Conservation (phyloP, 2,329 filamentous ascomycete species). For the Ophiobolus disseminans region DNA sequence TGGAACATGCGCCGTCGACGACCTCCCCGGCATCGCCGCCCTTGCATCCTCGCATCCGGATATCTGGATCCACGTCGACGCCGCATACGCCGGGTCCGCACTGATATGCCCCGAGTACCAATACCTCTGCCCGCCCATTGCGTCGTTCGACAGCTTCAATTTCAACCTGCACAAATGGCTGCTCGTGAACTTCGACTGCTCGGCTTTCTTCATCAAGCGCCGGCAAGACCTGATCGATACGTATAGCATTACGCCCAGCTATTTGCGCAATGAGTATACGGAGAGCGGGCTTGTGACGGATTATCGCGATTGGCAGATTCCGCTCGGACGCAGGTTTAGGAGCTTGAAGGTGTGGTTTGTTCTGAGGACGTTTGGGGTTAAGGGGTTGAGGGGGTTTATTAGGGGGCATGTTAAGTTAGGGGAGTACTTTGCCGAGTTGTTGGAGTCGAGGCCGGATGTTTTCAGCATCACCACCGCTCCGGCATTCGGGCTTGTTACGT, state of each 20-base stretch:
- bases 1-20: constrained; percentile 85
- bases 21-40: constrained; percentile 72
- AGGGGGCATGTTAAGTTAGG: constrained; percentile 71
- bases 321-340: constrained; percentile 86
- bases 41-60: constrained; percentile 62
- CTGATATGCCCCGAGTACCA: constrained; percentile 84
- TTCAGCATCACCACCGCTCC: constrained; percentile 79
- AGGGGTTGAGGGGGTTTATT: constrained; percentile 77
- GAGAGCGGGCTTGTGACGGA: constrained; percentile 88
- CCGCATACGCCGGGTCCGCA: constrained; percentile 87
- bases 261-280: constrained; percentile 81
- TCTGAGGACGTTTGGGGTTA: constrained; percentile 78
- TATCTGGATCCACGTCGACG: constrained; percentile 93
- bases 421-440: constrained; percentile 70
- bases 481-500: constrained; percentile 80
- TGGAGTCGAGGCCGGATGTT: constrained; percentile 68
- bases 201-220: constrained; percentile 79
- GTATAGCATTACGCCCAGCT: constrained; percentile 78
- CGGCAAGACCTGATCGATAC: constrained; percentile 79
- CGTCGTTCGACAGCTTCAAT: constrained; percentile 84
- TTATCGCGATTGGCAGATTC: constrained; percentile 97
- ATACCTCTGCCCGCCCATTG: constrained; percentile 67
- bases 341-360: constrained; percentile 96
- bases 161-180: constrained; percentile 99
- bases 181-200: constrained; percentile 86